Conservation (phyloP, 305 asterid genomes). For the Fraxinus greggii region DNA sequence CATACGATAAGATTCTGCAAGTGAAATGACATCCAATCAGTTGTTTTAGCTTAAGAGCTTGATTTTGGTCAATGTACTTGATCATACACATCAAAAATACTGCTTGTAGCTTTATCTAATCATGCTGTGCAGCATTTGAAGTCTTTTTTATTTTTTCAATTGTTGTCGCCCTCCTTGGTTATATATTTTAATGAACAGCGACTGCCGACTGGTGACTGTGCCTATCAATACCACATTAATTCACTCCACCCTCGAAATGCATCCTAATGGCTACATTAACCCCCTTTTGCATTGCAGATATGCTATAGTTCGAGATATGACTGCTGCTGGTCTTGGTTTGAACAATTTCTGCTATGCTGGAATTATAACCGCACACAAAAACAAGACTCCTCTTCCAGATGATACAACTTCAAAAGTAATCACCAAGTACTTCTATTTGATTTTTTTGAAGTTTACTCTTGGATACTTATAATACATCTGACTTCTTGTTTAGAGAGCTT, state of each 20-base stretch:
- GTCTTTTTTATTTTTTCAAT: slow-evolving; percentile 5
- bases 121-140: slow-evolving; percentile 18
- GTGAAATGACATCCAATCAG: not conserved
- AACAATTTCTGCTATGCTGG: slow-evolving; percentile 91
- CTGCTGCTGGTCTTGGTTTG: slow-evolving; percentile 93
- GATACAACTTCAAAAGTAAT: slow-evolving; percentile 74
- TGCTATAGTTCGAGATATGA: slow-evolving; percentile 89
- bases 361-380: slow-evolving; percentile 71
- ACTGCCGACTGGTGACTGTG: not conserved
- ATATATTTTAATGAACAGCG: not conserved
- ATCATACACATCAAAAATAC: not conserved
- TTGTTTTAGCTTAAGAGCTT: not conserved
- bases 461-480: slow-evolving; percentile 17
- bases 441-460: slow-evolving; percentile 21
- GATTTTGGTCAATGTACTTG: not conserved
- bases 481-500: slow-evolving; percentile 19
- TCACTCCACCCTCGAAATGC: not conserved
- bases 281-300: slow-evolving; percentile 46
- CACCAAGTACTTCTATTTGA: not conserved
- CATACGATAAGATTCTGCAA: not conserved
- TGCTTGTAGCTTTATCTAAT: slow-evolving; percentile 4
- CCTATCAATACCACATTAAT: not conserved
- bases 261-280: slow-evolving; percentile 7
- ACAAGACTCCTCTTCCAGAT: slow-evolving; percentile 50
- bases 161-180: slow-evolving; percentile 9